Evolutionary conservation across 2,329 filamentous ascomycete species (phyloP).

Genomic region (Beauveria varroae): DNA sequence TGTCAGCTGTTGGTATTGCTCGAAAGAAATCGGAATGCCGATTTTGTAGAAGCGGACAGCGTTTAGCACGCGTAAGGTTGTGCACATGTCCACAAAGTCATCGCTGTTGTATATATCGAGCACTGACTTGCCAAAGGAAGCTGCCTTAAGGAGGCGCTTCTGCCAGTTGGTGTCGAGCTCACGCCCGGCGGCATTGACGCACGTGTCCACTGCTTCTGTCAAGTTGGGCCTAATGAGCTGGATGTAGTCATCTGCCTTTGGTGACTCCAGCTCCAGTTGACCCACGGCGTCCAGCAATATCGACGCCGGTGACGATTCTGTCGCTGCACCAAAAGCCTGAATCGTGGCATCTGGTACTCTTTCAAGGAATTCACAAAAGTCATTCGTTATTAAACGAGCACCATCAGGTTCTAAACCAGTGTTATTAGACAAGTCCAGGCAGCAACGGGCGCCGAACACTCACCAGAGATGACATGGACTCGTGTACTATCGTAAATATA

Average conservation of each 20-base stretch:
- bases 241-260: constrained; percentile 96
- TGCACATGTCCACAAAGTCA: constrained; percentile 97
- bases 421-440: constrained; percentile 11
- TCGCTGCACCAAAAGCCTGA: constrained; percentile 82
- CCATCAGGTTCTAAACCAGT: constrained; percentile 59
- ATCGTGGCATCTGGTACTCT: constrained; percentile 81
- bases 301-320: constrained; percentile 80
- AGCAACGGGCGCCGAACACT: neutral
- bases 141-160: constrained; percentile 90
- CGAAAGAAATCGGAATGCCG: constrained; percentile 82
- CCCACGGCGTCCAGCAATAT: constrained; percentile 91
- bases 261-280: constrained; percentile 85
- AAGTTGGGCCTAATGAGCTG: constrained; percentile 84
- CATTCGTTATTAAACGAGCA: constrained; percentile 82
- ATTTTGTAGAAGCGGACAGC: constrained; percentile 87
- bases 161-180: constrained; percentile 91
- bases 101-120: constrained; percentile 96
- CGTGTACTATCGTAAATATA: constrained; percentile 87
- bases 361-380: constrained; percentile 96
- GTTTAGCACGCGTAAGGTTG: constrained; percentile 85
- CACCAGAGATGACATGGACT: constrained; percentile 79
- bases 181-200: constrained; percentile 85
- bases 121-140: constrained; percentile 95
- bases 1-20: constrained; percentile 86
- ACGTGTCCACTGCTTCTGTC: constrained; percentile 87